Conservation (phyloP, 1,284 basidiomycete species). For the Ustilago nuda region DNA sequence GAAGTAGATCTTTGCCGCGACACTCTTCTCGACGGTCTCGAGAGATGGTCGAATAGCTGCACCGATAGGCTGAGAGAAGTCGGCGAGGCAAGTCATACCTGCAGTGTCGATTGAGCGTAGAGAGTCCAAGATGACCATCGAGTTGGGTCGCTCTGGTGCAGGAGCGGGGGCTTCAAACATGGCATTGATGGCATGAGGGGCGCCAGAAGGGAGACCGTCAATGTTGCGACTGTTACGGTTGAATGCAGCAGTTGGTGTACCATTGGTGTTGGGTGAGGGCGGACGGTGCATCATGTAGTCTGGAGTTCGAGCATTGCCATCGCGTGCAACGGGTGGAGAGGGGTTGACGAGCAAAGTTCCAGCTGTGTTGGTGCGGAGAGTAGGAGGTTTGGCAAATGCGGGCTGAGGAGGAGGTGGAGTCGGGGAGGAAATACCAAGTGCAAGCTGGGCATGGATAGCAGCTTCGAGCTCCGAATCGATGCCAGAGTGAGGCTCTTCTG, state of each 20-base stretch:
- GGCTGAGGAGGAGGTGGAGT: constrained; percentile 18
- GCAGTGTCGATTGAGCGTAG: constrained; percentile 44
- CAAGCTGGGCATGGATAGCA: constrained; percentile 39
- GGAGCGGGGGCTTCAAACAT: constrained; percentile 49
- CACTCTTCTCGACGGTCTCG: constrained; percentile 90
- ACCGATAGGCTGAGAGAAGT: constrained; percentile 32
- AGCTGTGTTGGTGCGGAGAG: constrained; percentile 57
- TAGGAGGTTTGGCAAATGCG: constrained; percentile 26
- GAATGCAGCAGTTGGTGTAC: constrained; percentile 12
- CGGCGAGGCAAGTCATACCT: constrained; percentile 39
- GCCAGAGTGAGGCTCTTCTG: constrained; percentile 38
- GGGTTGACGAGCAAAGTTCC: constrained; percentile 58
- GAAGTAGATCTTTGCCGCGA: constrained; percentile 91
- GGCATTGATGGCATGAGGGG: constrained; percentile 45
- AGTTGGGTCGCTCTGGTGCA: constrained; percentile 45
- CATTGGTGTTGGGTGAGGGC: constrained; percentile 26
- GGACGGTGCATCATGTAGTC: constrained; percentile 58
- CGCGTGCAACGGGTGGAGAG: constrained; percentile 37
- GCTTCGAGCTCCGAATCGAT: constrained; percentile 31
- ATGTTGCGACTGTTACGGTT: constrained; percentile 57
- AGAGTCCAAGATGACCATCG: constrained; percentile 59
- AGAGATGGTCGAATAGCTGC: constrained; percentile 73
- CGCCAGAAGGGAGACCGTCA: constrained; percentile 54
- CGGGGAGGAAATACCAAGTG: constrained; percentile 8
- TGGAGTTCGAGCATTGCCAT: constrained; percentile 22